Base-by-base conservation (phyloP, 805 yeast species). In the Blastobotrys chiropterorum region DNA sequence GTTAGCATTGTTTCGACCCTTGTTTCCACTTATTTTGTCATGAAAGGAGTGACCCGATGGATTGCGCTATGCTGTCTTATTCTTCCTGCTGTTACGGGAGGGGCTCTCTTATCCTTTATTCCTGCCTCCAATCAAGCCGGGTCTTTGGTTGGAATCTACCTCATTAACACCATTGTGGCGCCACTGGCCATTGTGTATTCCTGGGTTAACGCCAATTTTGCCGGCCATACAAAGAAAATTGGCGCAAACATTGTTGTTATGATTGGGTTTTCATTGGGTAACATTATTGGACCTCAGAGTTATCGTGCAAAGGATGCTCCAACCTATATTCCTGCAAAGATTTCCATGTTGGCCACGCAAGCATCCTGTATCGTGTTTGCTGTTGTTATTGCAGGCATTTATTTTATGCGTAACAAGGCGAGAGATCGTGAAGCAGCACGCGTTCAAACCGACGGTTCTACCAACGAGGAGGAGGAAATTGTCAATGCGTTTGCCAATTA, bases 201-300 rank as follows among this genome's bases (percentile, higher is more conserved):
- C 8, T 14, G 56, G 14, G 47, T 76, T 31, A 71, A 80, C 22
- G 68, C 79, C 3, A 79, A 79, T 58, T 71, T 73, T 46, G 78
- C 79, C 5, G 86, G 86, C 7, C 76, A 74, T 59, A 79, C 85
- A 8, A 81, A 81, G 67, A 79, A 79, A 61, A 64, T 71, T 46
- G 69, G 76, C 1, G 74, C 70, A 1, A 77, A 72, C 59, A 76
- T 79, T 1, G 56, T 75, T 30, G 64, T 68, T 52, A 68, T 80
- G 41, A 60, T 80, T 47, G 77, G 76, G 3, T 79, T 73, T 64
- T 75, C 81, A 62, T 75, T 70, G 6, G 85, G 85, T 19, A 81
- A 79, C 59, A 65, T 78, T 46, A 66, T 72, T 47, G 85, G 85
- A 2, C 82, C 84, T 11, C 70, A 78, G 3, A 77, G 48, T 48